These are phyloP conservation scores for Sphaerulina musiva DNA, from an alignment of 2,329 filamentous ascomycete species.

Conservation along the genomic window DNA sequence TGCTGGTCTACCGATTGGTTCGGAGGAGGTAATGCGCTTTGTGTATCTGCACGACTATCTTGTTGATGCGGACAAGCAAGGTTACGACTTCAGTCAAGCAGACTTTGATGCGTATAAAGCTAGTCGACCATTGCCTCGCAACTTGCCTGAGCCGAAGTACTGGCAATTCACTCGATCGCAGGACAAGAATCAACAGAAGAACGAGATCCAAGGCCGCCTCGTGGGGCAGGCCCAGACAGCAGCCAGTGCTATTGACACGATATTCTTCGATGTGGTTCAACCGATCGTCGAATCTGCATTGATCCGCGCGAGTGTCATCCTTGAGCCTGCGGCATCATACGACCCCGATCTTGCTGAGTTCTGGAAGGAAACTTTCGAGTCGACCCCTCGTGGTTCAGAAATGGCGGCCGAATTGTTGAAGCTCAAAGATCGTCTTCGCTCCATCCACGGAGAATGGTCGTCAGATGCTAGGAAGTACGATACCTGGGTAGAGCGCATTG, in stretches of 20 bases:
- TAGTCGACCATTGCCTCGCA: slow-evolving; percentile 49
- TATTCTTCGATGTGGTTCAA: no score
- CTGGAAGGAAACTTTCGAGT: no score
- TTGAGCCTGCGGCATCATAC: no score
- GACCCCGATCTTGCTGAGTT: no score
- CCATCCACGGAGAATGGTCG: no score
- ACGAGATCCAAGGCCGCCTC: slow-evolving; percentile 7
- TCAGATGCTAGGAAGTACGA: background rate
- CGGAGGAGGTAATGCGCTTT: slow-evolving; percentile 17
- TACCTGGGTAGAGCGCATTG: slow-evolving; percentile 3
- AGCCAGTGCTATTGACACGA: no score
- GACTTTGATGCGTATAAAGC: slow-evolving; percentile 38
- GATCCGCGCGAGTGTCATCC: no score
- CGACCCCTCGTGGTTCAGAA: no score
- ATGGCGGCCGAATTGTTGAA: no score
- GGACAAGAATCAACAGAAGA: slow-evolving; percentile 25
- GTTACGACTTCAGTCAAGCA: slow-evolving; percentile 41
- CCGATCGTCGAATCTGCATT: no score
- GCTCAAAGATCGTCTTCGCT: no score
- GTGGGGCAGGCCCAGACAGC: background rate
- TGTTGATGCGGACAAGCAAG: slow-evolving; percentile 43
- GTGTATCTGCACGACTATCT: slow-evolving; percentile 42
- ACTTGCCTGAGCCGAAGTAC: slow-evolving; percentile 33
- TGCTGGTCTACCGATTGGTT: slow-evolving; percentile 14
- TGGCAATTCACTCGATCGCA: slow-evolving; percentile 16